These are phyloP conservation scores for Backusella westeae DNA, from an alignment of 192 early-diverging fungal genomes.

Conservation along the genomic window DNA sequence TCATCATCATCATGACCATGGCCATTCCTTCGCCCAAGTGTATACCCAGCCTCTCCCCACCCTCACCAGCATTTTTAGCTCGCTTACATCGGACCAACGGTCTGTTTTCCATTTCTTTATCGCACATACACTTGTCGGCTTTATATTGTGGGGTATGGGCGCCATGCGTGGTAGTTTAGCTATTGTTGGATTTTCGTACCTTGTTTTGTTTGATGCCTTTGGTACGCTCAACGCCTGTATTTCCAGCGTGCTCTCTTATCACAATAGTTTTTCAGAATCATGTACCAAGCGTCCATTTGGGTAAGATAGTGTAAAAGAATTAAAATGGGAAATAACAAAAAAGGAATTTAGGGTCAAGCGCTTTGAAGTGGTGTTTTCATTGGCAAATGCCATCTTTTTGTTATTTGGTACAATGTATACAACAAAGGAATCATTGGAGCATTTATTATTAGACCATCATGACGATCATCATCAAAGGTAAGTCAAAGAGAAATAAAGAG, in stretches of 20 bases:
- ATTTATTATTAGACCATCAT: slow-evolving; percentile 52
- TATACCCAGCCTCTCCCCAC: slow-evolving; percentile 41
- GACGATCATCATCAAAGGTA: slow-evolving; percentile 5
- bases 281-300: slow-evolving; percentile 54
- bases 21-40: slow-evolving; percentile 13
- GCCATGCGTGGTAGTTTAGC: slow-evolving; percentile 46
- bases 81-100: slow-evolving; percentile 44
- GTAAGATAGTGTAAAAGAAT: slow-evolving; percentile 28
- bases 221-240: slow-evolving; percentile 50
- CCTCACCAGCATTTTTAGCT: slow-evolving; percentile 32
- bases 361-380: slow-evolving; percentile 50
- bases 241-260: slow-evolving; percentile 45
- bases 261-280: slow-evolving; percentile 37
- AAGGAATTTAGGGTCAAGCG: slow-evolving; percentile 40
- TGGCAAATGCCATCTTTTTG: slow-evolving; percentile 50
- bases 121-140: slow-evolving; percentile 38
- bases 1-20: slow-evolving; percentile 21
- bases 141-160: slow-evolving; percentile 43
- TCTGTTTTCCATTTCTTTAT: slow-evolving; percentile 51
- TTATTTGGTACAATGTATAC: slow-evolving; percentile 58
- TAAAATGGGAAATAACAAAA: neutral
- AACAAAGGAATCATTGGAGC: slow-evolving; percentile 59
- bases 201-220: slow-evolving; percentile 56
- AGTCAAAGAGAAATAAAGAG: neutral
- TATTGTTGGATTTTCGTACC: slow-evolving; percentile 44